Base-by-base conservation (phyloP, 495 filamentous ascomycete genomes). In the Aspergillus cristatus region DNA sequence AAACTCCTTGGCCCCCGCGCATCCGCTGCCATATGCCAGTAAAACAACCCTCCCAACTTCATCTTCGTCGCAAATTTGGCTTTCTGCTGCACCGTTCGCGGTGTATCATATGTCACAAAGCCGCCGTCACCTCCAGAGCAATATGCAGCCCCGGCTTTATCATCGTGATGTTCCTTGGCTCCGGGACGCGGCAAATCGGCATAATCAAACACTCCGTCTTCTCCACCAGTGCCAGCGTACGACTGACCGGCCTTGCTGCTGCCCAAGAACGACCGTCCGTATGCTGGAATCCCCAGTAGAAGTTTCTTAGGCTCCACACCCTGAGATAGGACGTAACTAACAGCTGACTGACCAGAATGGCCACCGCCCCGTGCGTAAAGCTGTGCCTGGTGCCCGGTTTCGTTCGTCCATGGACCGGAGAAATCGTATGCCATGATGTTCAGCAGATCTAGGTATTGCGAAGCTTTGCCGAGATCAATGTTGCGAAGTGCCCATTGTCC, bases 351-450 rank as follows among this genome's bases (percentile, higher is more conserved):
- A 14, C 75, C 80, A 6, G 83, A 90, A 72, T 60, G 15, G 70
- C 71, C 25, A 72, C 28, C 26, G 60, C 56, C 30, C 59, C 58
- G 34, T 46, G 61, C 34, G 54, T 79, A 86, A 1, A 94, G 74
- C 51, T 90, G 84, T 13, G 86, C 76, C 26, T 93, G 86, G 56
- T 93, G 83, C 12, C 83, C 86, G 25, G 75, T 74, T 37, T 71
- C 63, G 29, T 67, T 54, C 2, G 74, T 70, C 87, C 86, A 91
- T 1, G 82, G 72, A 1, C 86, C 86, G n/a, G 73, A 74, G 57
- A 93, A 94, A 56, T 94, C 87, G 53, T 93, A 94, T 5, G 83
- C 73, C 74, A 82, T 89, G 15, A 94, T 58, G 50, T 93, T 93
- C 51, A 94, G 65, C 38, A 79, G 72, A 58, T 94, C 85, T 28